phyloP scores from a whole-genome alignment of 1,139 yeast species.

The Magnusiomyces paraingens region DNA sequence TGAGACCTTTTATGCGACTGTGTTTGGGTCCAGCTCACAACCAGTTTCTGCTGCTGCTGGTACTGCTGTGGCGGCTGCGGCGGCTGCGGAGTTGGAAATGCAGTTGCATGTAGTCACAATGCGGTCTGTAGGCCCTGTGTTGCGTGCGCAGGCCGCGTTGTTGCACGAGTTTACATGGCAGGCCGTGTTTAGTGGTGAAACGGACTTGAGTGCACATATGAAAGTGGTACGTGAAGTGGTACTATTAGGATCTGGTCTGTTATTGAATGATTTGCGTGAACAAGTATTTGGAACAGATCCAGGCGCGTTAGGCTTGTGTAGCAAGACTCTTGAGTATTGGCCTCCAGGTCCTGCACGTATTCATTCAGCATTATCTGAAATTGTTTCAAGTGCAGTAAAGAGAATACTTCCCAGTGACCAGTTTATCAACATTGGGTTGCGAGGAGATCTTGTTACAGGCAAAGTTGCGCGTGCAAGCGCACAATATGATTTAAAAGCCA shows the following conservation, averaged over 20 bases:
- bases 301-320: no score
- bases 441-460: background rate
- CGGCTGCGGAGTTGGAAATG: background rate
- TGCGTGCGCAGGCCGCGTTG: background rate
- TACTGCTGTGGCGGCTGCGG: no score
- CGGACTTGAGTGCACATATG: conserved; percentile 11
- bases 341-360: conserved; percentile 13
- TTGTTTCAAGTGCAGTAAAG: background rate
- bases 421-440: conserved; percentile 19
- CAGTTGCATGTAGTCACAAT: background rate
- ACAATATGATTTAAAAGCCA: conserved; percentile 12
- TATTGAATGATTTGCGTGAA: no score
- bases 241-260: conserved; percentile 14
- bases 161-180: background rate
- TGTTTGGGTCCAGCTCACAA: no score
- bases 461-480: background rate
- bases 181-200: background rate
- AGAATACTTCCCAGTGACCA: background rate
- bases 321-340: conserved; percentile 4
- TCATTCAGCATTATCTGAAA: conserved; percentile 10
- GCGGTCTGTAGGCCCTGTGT: no score
- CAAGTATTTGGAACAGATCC: no score
- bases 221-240: conserved; percentile 9
- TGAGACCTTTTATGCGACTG: no score
- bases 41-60: no score